Conservation (phyloP, 306 rosid species). For the Trifolium pratense region DNA sequence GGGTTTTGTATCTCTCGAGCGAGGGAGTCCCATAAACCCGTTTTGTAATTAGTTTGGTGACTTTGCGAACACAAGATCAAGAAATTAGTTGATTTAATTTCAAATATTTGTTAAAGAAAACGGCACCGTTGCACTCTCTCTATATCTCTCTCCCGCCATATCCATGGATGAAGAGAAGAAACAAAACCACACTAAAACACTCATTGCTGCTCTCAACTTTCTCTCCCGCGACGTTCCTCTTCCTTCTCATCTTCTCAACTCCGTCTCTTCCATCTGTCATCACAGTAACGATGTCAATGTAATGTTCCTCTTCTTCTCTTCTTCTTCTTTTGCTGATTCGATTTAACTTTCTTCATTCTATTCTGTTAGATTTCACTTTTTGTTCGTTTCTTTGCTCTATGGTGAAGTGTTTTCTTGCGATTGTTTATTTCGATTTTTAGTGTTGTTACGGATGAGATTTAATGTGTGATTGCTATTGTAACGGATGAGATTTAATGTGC, state of each 20-base stretch:
- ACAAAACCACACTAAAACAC: slow-evolving; percentile 50
- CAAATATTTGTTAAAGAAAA: slow-evolving; percentile 40
- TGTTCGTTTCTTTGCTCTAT: neutral
- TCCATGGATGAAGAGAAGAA: slow-evolving; percentile 45
- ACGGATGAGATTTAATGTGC: too few relatives aligned
- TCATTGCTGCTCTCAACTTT: slow-evolving; percentile 85
- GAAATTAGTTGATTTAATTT: slow-evolving; percentile 32
- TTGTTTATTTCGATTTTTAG: neutral
- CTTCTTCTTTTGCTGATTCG: neutral
- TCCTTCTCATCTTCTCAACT: slow-evolving; percentile 70
- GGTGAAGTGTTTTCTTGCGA: neutral
- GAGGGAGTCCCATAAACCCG: neutral
- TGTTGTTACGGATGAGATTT: too few relatives aligned
- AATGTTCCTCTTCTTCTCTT: slow-evolving; percentile 37
- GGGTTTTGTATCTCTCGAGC: slow-evolving; percentile 33
- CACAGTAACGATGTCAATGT: neutral
- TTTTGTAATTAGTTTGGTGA: slow-evolving; percentile 26
- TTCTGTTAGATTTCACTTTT: neutral
- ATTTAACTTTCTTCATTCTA: neutral
- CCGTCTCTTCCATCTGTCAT: slow-evolving; percentile 75
- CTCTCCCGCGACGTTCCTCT: slow-evolving; percentile 94
- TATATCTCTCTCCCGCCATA: slow-evolving; percentile 72
- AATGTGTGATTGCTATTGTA: neutral
- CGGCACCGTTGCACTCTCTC: slow-evolving; percentile 18
- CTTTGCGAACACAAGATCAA: slow-evolving; percentile 17